Percentiles rank a stretch among this genome's conserved stretches.
Conservation (phyloP, 345 rosid species). For the Murraya paniculata region DNA sequence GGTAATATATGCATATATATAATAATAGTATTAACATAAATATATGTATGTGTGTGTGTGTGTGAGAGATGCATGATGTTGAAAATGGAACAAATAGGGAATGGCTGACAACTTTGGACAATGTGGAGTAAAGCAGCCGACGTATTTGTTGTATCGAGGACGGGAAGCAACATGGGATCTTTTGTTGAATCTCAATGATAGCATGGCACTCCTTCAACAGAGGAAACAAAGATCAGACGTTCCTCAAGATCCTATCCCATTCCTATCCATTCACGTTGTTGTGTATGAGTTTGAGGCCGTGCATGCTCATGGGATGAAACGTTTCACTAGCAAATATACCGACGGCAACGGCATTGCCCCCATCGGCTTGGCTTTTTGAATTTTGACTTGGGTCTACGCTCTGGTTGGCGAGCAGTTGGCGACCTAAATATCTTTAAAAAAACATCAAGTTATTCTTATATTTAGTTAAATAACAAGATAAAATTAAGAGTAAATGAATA, state of each 20-base stretch:
- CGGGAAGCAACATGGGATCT: slow-evolving; percentile 13
- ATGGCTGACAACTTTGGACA: neutral
- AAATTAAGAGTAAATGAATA: too few relatives aligned
- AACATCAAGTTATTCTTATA: too few relatives aligned
- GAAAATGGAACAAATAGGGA: neutral
- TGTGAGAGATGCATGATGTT: neutral
- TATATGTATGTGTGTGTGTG: too few relatives aligned
- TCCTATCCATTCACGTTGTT: neutral
- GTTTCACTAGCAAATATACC: too few relatives aligned
- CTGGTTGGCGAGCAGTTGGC: neutral
- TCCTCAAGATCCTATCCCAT: neutral
- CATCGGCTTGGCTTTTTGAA: neutral
- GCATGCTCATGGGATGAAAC: neutral
- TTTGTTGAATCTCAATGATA: neutral
- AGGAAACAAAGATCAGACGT: neutral
- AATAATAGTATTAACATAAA: too few relatives aligned
- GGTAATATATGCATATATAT: neutral
- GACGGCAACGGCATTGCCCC: neutral
- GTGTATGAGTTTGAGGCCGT: neutral
- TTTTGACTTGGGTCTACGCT: neutral
- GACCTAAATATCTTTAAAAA: too few relatives aligned
- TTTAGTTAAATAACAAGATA: too few relatives aligned
- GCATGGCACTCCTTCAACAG: neutral
- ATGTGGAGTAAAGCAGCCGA: neutral
- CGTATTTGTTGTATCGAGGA: neutral